Evolutionary conservation across 2,329 filamentous ascomycete genomes (phyloP).

Genomic region (Trichoderma koningii): DNA sequence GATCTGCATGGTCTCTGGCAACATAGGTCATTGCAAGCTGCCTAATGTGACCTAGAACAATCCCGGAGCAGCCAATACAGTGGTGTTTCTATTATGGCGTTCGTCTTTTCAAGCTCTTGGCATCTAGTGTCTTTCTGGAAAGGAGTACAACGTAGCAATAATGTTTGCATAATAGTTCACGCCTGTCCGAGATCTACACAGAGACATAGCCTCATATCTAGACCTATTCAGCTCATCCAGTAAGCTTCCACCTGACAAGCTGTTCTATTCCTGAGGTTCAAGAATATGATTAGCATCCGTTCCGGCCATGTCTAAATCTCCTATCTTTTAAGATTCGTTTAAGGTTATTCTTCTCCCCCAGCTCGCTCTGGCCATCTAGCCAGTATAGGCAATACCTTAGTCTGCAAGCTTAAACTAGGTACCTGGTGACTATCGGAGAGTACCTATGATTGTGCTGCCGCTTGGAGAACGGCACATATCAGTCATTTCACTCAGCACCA

Average conservation of each 20-base stretch:
- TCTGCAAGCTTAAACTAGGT: not conserved
- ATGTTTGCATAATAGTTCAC: not conserved
- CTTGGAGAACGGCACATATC: not conserved
- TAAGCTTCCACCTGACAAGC: no score
- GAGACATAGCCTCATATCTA: no score
- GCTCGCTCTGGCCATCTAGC: conserved; percentile 3
- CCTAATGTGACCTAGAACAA: conserved; percentile 16
- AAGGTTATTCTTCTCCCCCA: conserved; percentile 8
- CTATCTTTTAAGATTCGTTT: conserved; percentile 10
- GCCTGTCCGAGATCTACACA: not conserved
- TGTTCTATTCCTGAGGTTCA: no score
- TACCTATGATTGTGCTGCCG: no score
- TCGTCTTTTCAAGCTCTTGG: conserved; percentile 5
- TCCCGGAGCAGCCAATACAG: not conserved
- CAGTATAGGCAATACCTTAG: no score
- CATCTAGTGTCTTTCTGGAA: conserved; percentile 11
- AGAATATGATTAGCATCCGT: not conserved
- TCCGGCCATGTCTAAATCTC: no score
- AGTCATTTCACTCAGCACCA: not conserved
- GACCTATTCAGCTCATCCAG: not conserved
- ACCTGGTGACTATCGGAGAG: no score
- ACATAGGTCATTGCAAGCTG: conserved; percentile 8
- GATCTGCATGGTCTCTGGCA: not conserved
- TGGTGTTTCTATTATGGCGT: not conserved
- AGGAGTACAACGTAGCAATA: not conserved